Evolutionary conservation across 2,329 filamentous ascomycete genomes (phyloP).

Genomic region (Trichoderma simmonsii): DNA sequence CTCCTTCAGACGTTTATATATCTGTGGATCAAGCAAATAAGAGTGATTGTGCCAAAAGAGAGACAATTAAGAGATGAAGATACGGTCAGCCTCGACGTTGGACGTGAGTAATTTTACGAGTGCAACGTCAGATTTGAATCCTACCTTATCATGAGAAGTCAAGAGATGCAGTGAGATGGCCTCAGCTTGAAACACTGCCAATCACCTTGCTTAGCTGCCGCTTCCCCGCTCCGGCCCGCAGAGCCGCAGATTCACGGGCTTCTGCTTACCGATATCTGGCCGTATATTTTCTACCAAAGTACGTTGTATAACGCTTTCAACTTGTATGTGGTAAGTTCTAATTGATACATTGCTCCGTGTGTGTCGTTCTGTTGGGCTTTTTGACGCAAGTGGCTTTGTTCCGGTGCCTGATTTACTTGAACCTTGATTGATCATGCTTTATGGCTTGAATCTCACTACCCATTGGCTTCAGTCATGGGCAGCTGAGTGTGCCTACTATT

Average conservation of each 20-base stretch:
- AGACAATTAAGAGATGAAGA: not conserved
- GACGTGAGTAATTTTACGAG: not conserved
- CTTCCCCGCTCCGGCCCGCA: constrained; percentile 16
- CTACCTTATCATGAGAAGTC: not conserved
- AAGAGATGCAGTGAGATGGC: constrained; percentile 1
- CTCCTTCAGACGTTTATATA: not conserved
- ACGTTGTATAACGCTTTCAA: not conserved
- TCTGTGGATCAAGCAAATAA: not conserved
- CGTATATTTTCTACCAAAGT: not conserved
- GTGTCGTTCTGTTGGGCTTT: not conserved
- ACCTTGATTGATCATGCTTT: not conserved
- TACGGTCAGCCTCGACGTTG: not conserved
- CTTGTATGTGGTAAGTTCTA: not conserved
- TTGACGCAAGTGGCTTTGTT: not conserved
- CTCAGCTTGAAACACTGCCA: not conserved
- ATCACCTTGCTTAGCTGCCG: constrained; percentile 1
- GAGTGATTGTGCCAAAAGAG: not conserved
- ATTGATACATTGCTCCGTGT: not conserved
- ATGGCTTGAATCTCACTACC: not conserved
- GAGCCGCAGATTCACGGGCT: constrained; percentile 1
- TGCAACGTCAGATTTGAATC: not conserved
- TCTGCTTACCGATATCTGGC: not conserved
- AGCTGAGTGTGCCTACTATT: too few relatives aligned
- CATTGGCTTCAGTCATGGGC: not conserved
- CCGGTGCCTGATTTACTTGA: not conserved